Percentiles rank a stretch among this genome's conserved stretches.
Conservation (phyloP, 176 grass and related monocot species). For the barley (Hordeum vulgare) region DNA sequence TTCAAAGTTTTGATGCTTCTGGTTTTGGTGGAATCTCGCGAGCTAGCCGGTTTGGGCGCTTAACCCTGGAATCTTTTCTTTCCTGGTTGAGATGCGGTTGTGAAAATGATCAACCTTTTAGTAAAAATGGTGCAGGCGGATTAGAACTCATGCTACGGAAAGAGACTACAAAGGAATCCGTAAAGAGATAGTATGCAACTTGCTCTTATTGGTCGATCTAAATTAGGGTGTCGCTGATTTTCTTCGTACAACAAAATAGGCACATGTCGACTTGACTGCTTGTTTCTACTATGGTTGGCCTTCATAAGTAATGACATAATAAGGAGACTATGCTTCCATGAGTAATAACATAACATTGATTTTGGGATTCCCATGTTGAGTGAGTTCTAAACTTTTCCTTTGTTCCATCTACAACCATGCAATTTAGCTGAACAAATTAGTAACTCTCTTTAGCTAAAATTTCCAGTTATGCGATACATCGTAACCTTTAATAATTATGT, state of each 20-base stretch:
- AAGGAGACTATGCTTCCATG: background rate
- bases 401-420: background rate
- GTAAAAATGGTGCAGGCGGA: conserved; percentile 3
- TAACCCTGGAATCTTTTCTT: conserved; percentile 21
- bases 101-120: conserved; percentile 8
- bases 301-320: background rate
- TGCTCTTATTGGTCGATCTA: conserved; percentile 12
- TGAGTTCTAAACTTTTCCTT: background rate
- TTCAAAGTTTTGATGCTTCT: conserved; percentile 22
- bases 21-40: conserved; percentile 16
- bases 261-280: background rate
- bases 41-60: background rate
- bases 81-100: background rate
- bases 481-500: background rate
- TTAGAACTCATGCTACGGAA: conserved; percentile 21
- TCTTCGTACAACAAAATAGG: background rate
- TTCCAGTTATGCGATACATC: background rate
- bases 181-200: background rate
- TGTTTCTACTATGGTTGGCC: background rate
- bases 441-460: background rate
- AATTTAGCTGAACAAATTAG: background rate
- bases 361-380: background rate
- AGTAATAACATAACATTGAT: background rate
- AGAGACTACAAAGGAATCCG: background rate
- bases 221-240: conserved; percentile 13